A percentile compares a stretch with the other conserved stretches of the same genome.
Evolutionary conservation across 768 basidiomycete species (phyloP).

Genomic region (Boletus sp.): DNA sequence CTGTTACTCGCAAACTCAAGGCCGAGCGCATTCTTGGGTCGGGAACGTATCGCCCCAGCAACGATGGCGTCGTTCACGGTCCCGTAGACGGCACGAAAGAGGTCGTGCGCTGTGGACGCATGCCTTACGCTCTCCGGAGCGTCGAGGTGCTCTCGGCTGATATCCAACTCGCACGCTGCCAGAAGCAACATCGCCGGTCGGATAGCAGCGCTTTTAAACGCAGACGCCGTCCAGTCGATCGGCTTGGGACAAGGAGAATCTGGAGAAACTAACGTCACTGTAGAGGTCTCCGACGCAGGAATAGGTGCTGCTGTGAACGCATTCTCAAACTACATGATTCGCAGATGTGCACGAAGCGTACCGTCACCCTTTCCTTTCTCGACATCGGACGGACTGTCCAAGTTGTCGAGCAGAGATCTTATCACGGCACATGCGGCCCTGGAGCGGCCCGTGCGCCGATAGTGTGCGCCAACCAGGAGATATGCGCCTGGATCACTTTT

Average conservation of each 20-base stretch:
- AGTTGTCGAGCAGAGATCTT: conserved; percentile 21
- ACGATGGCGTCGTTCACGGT: conserved; percentile 20
- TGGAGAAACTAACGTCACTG: conserved; percentile 4
- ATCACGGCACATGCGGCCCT: conserved; percentile 29
- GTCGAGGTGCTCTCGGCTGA: conserved; percentile 26
- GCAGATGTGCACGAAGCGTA: conserved; percentile 17
- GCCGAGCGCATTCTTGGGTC: conserved; percentile 22
- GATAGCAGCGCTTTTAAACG: conserved; percentile 13
- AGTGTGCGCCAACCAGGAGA: conserved; percentile 30
- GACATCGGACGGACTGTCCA: conserved; percentile 4
- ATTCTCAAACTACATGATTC: conserved; percentile 15
- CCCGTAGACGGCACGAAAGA: conserved; percentile 32
- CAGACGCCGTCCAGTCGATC: conserved; percentile 7
- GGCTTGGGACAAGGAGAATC: conserved; percentile 8
- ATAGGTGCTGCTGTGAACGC: conserved; percentile 7
- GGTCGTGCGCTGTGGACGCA: conserved; percentile 22
- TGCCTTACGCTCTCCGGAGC: conserved; percentile 20
- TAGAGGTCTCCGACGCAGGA: conserved; percentile 7
- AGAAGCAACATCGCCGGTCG: conserved; percentile 30
- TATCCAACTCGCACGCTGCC: conserved; percentile 33
- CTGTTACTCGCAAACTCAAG: conserved; percentile 22
- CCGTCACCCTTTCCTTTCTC: conserved; percentile 25
- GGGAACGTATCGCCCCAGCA: conserved; percentile 11
- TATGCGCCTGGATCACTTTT: conserved; percentile 32
- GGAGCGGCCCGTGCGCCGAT: conserved; percentile 32